Evolutionary conservation across 345 rosid species (phyloP).

Genomic region (Cardamine chenopodiifolia): DNA sequence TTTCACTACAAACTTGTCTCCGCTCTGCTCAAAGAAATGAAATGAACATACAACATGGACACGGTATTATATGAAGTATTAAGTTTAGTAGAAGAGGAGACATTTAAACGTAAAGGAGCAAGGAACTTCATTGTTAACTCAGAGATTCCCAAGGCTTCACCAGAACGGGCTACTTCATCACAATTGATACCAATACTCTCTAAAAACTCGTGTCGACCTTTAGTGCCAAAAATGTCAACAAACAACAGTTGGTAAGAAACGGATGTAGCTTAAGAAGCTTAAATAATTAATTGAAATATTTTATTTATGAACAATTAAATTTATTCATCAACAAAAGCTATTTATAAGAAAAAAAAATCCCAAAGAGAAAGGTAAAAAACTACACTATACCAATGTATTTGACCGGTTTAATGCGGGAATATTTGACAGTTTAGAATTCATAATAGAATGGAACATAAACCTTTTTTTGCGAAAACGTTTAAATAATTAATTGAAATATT

Average conservation of each 20-base stretch:
- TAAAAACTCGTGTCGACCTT: conserved; percentile 81
- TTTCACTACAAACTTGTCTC: conserved; percentile 71
- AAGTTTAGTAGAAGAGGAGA: not conserved
- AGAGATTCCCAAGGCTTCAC: conserved; percentile 69
- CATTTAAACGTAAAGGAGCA: conserved; percentile 65
- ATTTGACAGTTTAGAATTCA: too few species aligned
- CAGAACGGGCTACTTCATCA: conserved; percentile 72
- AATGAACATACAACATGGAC: not conserved
- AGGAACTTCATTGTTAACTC: conserved; percentile 79
- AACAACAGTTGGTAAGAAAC: conserved; percentile 4
- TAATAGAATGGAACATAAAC: too few species aligned
- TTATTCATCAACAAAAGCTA: too few species aligned
- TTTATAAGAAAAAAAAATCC: too few species aligned
- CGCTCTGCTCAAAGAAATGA: conserved; percentile 53
- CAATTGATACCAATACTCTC: conserved; percentile 70
- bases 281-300: too few species aligned
- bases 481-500: too few species aligned
- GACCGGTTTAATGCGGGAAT: too few species aligned
- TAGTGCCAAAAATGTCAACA: not conserved
- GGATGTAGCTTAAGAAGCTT: not conserved
- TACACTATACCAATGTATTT: too few species aligned
- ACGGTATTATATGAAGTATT: not conserved
- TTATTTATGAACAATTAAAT: too few species aligned
- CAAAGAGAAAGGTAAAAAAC: too few species aligned
- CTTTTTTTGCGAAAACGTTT: too few species aligned